Base-by-base conservation (phyloP, 2,329 filamentous ascomycete genomes). In the Penicillium sp. region DNA sequence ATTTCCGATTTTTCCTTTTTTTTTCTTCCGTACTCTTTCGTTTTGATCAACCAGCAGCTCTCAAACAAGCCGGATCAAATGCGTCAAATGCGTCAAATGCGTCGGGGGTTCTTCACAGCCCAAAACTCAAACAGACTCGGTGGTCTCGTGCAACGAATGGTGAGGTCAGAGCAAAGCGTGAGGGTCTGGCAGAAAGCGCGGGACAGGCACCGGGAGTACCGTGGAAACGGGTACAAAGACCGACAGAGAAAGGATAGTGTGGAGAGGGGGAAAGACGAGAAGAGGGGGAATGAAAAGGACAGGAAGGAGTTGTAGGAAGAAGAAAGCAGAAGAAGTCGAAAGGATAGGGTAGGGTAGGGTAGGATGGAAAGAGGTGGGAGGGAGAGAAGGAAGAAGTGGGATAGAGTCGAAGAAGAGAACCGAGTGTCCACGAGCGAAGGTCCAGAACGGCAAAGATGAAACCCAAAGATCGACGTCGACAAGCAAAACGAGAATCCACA, bases 71-170 rank as follows among this genome's bases (percentile, higher is more conserved):
- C 25, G 50, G 43, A 59, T 61, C 55, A 54, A 61, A 56, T 53
- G 55, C 43, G 53, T 22, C 31, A 10, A 10, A 10, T 8, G 8
- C 8, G n/a, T 41, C 54, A 37, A 22, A 22, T 22, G 20, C 20
- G 20, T 22, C 20, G 57, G 43, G 55, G 15, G 39, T 41, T 37
- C 31, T 25, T 55, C 41, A 41, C 38, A 59, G 39, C 14, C 45
- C 60, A 41, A 61, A 62, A 63, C 8, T 62, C 55, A 58, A 64
- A 62, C 28, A 37, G 50, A 50, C 14, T 37, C 12, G 38, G 37
- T 50, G 47, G 61, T 63, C 63, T 66, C 58, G 62, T 64, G 58
- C 62, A 64, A 63, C 64, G 50, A 66, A 64, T 66, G 60, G 57
- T 66, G 62, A 64, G 62, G 62, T 66, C 64, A 64, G 64, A 61